Conservation (phyloP, 345 rosid genomes). For the Luvunga scandens region DNA sequence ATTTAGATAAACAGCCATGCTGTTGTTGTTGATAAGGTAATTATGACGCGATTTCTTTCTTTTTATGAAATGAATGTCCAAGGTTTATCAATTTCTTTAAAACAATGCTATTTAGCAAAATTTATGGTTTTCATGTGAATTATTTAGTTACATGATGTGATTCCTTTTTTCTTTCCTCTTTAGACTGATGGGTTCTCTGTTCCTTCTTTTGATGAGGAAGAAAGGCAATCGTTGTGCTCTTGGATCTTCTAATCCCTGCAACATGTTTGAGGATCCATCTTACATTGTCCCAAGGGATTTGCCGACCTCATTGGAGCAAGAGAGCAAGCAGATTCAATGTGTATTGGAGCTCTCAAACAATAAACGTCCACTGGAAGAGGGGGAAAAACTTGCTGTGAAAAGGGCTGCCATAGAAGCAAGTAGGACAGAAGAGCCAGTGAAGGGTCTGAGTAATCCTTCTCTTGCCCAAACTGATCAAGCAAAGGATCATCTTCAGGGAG, state of each 20-base stretch:
- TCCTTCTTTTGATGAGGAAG: conserved; percentile 9
- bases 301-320: conserved; percentile 44
- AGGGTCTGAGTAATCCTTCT: conserved; percentile 6
- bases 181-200: conserved; percentile 4
- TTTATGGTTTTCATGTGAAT: not conserved
- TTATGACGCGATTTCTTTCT: not conserved
- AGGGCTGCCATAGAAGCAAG: conserved; percentile 24
- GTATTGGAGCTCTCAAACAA: conserved; percentile 32
- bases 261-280: conserved; percentile 57
- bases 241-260: conserved; percentile 3
- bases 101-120: not conserved
- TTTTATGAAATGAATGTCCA: not conserved
- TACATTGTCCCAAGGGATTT: conserved; percentile 43
- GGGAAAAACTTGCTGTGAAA: conserved; percentile 20
- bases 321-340: conserved; percentile 42
- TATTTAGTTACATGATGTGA: conserved; percentile 2
- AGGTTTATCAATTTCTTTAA: not conserved
- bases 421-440: conserved; percentile 7
- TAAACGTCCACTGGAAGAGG: conserved; percentile 35
- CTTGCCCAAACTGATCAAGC: conserved; percentile 5
- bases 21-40: not conserved
- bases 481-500: conserved; percentile 15
- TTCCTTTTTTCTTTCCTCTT: not conserved
- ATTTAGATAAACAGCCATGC: conserved; percentile 1
- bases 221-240: not conserved